phyloP scores from a whole-genome alignment of 106 monocot genomes.

The Dioscorea dumetorum region DNA sequence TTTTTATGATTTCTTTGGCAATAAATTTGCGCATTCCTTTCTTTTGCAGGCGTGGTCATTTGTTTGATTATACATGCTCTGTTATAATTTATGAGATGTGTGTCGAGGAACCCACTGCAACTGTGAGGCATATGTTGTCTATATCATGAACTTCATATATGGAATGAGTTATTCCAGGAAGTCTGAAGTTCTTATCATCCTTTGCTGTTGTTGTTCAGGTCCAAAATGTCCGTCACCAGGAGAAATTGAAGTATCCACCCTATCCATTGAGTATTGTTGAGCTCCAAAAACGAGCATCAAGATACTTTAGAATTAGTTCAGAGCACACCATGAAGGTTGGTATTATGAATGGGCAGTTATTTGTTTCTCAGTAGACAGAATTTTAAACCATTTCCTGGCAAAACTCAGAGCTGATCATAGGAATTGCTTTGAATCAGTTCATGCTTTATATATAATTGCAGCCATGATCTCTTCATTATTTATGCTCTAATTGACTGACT shows the following conservation, averaged over 20 bases:
- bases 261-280: constrained; percentile 87
- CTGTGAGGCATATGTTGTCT: constrained; percentile 36
- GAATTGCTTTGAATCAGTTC: no score
- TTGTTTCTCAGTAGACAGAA: no score
- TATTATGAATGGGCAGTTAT: neutral
- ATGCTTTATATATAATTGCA: no score
- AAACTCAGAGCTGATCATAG: no score
- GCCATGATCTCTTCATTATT: no score
- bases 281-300: constrained; percentile 98
- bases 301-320: constrained; percentile 94
- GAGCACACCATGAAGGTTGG: constrained; percentile 94
- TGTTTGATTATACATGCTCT: constrained; percentile 82
- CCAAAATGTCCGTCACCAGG: constrained; percentile 58
- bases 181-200: neutral
- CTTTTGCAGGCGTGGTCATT: constrained; percentile 59
- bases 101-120: constrained; percentile 84
- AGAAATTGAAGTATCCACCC: constrained; percentile 96
- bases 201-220: constrained; percentile 40
- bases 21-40: neutral
- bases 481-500: no score
- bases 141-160: neutral
- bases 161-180: neutral
- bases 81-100: constrained; percentile 94
- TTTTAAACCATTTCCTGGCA: no score
- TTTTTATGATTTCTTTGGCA: neutral